Evolutionary conservation across 345 rosid genomes (phyloP).

Genomic region (Aquilaria yunnanensis): DNA sequence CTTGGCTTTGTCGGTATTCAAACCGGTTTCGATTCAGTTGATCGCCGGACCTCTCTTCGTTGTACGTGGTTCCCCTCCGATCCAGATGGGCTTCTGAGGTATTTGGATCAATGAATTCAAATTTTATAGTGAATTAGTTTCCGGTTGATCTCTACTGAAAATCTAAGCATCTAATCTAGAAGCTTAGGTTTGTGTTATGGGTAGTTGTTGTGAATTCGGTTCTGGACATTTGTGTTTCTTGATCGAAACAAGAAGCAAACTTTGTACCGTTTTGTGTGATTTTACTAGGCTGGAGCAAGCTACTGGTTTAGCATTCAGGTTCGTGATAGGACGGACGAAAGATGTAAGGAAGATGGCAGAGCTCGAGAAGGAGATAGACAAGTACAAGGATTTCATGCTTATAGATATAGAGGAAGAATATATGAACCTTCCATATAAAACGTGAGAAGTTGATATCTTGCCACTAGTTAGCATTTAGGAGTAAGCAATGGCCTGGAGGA

Average conservation of each 20-base stretch:
- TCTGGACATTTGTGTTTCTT: too few relatives aligned
- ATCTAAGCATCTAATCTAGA: too few relatives aligned
- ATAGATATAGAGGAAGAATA: conserved; percentile 70
- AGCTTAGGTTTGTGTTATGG: too few relatives aligned
- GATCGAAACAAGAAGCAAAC: not conserved
- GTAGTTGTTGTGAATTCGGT: too few relatives aligned
- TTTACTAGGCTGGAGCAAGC: conserved; percentile 71
- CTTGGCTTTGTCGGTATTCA: conserved; percentile 80
- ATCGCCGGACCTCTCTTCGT: conserved; percentile 54
- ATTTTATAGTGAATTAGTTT: not conserved
- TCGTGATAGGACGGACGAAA: conserved; percentile 67
- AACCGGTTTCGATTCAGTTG: conserved; percentile 53
- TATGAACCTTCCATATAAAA: conserved; percentile 61
- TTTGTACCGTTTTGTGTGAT: not conserved
- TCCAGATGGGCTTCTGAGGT: conserved; percentile 70
- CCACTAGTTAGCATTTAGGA: not conserved
- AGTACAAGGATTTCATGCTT: conserved; percentile 64
- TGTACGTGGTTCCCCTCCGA: conserved; percentile 76
- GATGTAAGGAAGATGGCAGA: conserved; percentile 55
- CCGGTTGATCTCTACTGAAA: not conserved
- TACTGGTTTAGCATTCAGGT: conserved; percentile 77
- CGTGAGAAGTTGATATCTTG: conserved; percentile 30
- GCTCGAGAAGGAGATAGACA: conserved; percentile 54
- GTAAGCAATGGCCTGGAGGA: not conserved
- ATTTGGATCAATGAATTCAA: not conserved